Percentiles rank a stretch among this genome's conserved stretches.
These are phyloP conservation scores for Aspergillus leporis DNA, from an alignment of 495 filamentous ascomycete genomes.

Conservation along the genomic window DNA sequence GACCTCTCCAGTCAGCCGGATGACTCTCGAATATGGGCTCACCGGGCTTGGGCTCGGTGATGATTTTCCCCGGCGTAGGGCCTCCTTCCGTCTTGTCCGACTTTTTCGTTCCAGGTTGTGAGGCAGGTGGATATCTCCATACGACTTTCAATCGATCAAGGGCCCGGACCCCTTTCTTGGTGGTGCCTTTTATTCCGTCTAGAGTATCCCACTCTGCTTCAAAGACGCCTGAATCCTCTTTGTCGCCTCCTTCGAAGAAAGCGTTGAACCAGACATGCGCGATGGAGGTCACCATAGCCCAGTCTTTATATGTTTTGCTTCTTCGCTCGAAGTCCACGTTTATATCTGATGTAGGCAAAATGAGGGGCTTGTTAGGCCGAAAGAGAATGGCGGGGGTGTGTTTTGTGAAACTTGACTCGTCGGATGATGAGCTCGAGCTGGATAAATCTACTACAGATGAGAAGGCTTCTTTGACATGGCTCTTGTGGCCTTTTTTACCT, in stretches of 20 bases:
- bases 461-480: constrained; percentile 8
- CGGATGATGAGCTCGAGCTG: constrained; percentile 8
- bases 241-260: constrained; percentile 83
- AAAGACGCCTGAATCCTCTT: constrained; percentile 60
- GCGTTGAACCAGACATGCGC: constrained; percentile 97
- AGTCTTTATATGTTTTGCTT: constrained; percentile 70
- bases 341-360: constrained; percentile 77
- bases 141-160: constrained; percentile 86
- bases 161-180: constrained; percentile 74
- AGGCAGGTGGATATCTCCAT: constrained; percentile 59
- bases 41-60: constrained; percentile 59
- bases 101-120: constrained; percentile 22
- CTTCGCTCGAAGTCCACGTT: constrained; percentile 87
- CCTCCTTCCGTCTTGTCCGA: constrained; percentile 19
- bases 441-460: constrained; percentile 12
- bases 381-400: constrained; percentile 65
- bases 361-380: constrained; percentile 63
- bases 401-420: constrained; percentile 13
- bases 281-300: constrained; percentile 87
- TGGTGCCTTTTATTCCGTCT: constrained; percentile 79
- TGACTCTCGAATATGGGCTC: constrained; percentile 65
- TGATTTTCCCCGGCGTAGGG: constrained; percentile 35
- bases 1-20: constrained; percentile 67
- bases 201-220: constrained; percentile 65
- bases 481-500: constrained; percentile 9